Percentiles rank a stretch among this genome's conserved stretches.
phyloP scores from a whole-genome alignment of 495 filamentous ascomycete genomes.

The Ramalina peruviana region DNA sequence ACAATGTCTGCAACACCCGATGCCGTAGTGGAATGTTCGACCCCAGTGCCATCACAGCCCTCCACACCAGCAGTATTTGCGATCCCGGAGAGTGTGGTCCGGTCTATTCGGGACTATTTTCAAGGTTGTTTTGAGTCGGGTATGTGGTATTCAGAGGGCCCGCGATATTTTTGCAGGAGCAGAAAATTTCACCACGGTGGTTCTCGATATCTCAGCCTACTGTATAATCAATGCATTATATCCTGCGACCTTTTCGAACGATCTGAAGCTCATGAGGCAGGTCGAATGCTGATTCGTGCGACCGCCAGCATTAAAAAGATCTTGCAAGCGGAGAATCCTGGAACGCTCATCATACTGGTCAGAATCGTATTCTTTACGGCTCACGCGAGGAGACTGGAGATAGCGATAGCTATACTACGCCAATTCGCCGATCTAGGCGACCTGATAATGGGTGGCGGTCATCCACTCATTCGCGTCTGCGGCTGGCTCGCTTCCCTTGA shows the following conservation, averaged over 20 bases:
- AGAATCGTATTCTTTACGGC: rapidly evolving
- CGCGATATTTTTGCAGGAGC: neutral
- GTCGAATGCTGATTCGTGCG: neutral
- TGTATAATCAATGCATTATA: rapidly evolving
- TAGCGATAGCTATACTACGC: neutral
- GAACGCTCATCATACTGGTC: neutral
- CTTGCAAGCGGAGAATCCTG: neutral
- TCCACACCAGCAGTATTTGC: neutral
- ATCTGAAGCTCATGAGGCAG: neutral
- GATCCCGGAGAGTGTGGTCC: conserved; percentile 1
- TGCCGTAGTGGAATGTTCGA: conserved; percentile 1
- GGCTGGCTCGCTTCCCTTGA: neutral
- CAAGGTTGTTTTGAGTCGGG: conserved; percentile 5
- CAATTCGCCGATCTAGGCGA: neutral
- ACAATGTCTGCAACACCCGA: conserved; percentile 2
- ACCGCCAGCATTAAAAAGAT: neutral
- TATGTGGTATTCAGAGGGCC: neutral
- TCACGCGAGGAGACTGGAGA: neutral
- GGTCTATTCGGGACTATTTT: neutral
- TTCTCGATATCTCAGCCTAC: too few relatives aligned
- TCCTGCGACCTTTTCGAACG: neutral
- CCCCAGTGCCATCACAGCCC: neutral
- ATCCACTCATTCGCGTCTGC: neutral
- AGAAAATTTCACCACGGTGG: neutral
- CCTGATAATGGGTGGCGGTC: neutral